Evolutionary conservation across 129 eudicot genomes (phyloP), one percentile per base, ranked within the genome.

Genomic region (Flaveria robusta): DNA sequence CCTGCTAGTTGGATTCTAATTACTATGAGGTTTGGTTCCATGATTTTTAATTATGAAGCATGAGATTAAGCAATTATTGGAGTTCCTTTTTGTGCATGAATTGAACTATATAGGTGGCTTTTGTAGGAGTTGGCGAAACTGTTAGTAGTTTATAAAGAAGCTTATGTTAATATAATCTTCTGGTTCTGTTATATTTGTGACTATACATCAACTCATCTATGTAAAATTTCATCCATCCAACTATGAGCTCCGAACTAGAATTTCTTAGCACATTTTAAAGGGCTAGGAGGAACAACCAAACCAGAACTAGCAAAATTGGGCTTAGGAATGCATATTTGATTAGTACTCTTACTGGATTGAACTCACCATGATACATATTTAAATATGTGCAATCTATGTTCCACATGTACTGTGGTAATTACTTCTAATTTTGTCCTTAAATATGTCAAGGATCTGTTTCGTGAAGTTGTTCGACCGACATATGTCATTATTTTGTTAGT

Each of bases 301-400:
- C 7, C 37, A 58, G 24, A 59, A 41, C 66, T 4, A 50, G 41
- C 46, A 45, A 73, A 24, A 24, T 3, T 56, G 26, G 58, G 69
- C 23, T 42, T 49, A 41, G 42, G 58, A 23, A 3, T 74, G 39
- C 77, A 42, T 27, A 59, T 56, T 24, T 56, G 45, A 37, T 11
- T 55, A 34, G 67, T 14, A 12, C 22, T 72, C 54, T 55, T 71
- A 52, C 50, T 29, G 75, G n/a, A 7, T 66, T 66, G 42, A 63
- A 14, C 22, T 16, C 12, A 64, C 69, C 23, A 2, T 62, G 67
- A 11, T 20, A 20, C 63, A 55, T 10, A 20, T 55, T 55, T 20
- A 55, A 55, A 9, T 6, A 20, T 20, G 29, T 14, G 11, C 54
- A 50, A 37, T 14, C 24, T 29, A 6, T 50, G 54, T 52, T 76